Evolutionary conservation across 2,329 filamentous ascomycete species (phyloP).

Genomic region (Microsporum canis): DNA sequence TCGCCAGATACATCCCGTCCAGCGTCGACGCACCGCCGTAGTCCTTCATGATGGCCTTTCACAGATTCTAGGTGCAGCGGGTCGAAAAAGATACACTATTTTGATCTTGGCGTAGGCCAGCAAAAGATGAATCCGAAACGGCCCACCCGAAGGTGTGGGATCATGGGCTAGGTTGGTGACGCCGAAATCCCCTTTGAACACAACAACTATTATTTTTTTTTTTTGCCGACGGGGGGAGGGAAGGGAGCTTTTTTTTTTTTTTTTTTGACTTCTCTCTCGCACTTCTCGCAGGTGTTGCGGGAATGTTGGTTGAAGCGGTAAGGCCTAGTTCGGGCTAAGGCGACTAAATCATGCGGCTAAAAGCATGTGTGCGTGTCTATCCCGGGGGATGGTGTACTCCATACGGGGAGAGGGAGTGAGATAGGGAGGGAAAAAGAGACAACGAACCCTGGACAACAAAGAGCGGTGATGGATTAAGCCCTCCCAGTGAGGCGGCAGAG

Average conservation of each 20-base stretch:
- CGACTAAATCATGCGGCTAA: slow-evolving; percentile 3
- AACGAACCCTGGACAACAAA: slow-evolving; percentile 1
- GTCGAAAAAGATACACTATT: neutral
- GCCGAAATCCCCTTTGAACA: neutral
- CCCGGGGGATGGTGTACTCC: neutral
- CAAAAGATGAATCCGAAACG: neutral
- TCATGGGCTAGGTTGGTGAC: neutral
- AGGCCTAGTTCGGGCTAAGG: neutral
- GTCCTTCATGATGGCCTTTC: neutral
- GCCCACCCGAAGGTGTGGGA: neutral
- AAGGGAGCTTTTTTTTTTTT: neutral
- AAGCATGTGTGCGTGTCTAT: slow-evolving; percentile 1
- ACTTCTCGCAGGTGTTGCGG: neutral
- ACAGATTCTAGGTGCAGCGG: neutral
- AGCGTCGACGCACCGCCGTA: neutral
- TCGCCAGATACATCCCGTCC: neutral
- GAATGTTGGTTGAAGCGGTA: neutral
- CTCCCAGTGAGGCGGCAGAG: neutral
- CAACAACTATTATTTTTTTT: neutral
- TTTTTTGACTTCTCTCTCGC: neutral
- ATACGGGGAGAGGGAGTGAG: neutral
- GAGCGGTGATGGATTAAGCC: neutral
- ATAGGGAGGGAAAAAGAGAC: neutral
- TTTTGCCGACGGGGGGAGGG: neutral
- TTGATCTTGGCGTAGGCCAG: neutral